phyloP scores from a whole-genome alignment of 192 early-diverging fungal species.

The Coemansia erecta region DNA sequence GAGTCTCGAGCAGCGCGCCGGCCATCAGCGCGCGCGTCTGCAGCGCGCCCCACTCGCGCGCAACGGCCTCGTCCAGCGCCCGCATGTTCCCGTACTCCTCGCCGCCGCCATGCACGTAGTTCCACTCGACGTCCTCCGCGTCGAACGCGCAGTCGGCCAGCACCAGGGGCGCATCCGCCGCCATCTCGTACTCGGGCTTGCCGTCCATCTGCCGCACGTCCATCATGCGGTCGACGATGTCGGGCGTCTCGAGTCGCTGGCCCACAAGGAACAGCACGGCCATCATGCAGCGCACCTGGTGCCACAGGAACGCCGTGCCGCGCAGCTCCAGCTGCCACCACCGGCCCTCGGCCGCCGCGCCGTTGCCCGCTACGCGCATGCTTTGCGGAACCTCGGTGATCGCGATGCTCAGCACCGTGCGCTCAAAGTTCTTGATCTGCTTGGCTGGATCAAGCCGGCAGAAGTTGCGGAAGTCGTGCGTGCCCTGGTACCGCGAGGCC shows the following conservation, averaged over 20 bases:
- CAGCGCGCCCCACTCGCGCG: conserved; percentile 28
- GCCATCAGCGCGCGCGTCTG: conserved; percentile 37
- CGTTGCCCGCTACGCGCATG: conserved; percentile 31
- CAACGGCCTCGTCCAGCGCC: conserved; percentile 23
- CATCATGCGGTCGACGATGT: conserved; percentile 65
- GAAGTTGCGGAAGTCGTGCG: conserved; percentile 93
- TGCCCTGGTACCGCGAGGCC: conserved; percentile 66
- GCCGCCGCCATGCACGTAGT: conserved; percentile 43
- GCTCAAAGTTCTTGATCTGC: conserved; percentile 74
- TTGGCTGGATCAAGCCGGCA: conserved; percentile 92
- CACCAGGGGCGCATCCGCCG: conserved; percentile 83
- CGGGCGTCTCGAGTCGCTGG: conserved; percentile 71
- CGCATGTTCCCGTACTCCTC: conserved; percentile 30
- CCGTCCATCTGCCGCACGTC: conserved; percentile 63
- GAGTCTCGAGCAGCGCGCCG: conserved; percentile 39
- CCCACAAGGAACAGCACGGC: conserved; percentile 84
- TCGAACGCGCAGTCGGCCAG: conserved; percentile 82
- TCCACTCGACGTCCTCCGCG: conserved; percentile 58
- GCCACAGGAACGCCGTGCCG: conserved; percentile 94
- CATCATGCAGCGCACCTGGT: conserved; percentile 98
- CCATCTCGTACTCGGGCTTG: conserved; percentile 91
- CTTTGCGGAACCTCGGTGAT: conserved; percentile 54
- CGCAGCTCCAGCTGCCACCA: conserved; percentile 69
- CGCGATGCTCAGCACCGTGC: conserved; percentile 63
- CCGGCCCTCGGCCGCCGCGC: conserved; percentile 10